phyloP scores from a whole-genome alignment of 1,284 basidiomycete genomes.

The Moesziomyces globuligerus region DNA sequence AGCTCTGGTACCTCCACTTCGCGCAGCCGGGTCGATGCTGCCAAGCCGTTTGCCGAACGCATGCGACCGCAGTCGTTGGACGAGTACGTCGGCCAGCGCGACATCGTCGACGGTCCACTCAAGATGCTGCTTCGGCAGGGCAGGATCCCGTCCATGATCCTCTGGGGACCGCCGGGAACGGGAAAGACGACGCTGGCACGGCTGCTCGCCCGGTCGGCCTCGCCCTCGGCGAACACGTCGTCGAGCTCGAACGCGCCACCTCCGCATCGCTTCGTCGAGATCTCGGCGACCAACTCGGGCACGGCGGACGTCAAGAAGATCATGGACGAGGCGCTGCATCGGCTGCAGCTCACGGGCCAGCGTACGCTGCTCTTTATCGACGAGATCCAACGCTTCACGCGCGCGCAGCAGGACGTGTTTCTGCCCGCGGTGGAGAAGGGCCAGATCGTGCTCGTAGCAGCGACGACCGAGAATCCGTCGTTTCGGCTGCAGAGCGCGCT shows the following conservation, averaged over 20 bases:
- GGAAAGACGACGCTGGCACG: conserved; percentile 85
- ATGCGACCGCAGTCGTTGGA: conserved; percentile 58
- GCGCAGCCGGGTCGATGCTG: conserved; percentile 40
- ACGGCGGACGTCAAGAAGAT: conserved; percentile 81
- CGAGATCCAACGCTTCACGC: conserved; percentile 85
- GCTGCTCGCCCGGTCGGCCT: conserved; percentile 74
- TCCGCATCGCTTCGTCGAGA: conserved; percentile 58
- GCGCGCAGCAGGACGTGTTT: conserved; percentile 77
- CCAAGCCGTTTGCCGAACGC: conserved; percentile 61
- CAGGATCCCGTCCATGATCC: conserved; percentile 58
- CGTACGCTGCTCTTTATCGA: conserved; percentile 82
- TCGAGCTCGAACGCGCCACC: conserved; percentile 15
- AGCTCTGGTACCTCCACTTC: conserved; percentile 12
- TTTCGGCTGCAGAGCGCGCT: conserved; percentile 78
- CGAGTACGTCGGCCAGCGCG: conserved; percentile 60
- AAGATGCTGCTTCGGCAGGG: conserved; percentile 54
- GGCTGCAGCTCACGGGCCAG: conserved; percentile 77
- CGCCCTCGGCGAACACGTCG: conserved; percentile 77
- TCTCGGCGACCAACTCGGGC: conserved; percentile 72
- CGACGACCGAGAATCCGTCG: conserved; percentile 91
- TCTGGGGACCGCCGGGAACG: conserved; percentile 65
- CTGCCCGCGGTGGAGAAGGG: conserved; percentile 47
- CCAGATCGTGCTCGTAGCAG: conserved; percentile 75
- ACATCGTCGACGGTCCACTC: conserved; percentile 57
- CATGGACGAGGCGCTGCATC: conserved; percentile 82